phyloP scores from a whole-genome alignment of 495 filamentous ascomycete genomes.

The Aspergillus egyptiacus region DNA sequence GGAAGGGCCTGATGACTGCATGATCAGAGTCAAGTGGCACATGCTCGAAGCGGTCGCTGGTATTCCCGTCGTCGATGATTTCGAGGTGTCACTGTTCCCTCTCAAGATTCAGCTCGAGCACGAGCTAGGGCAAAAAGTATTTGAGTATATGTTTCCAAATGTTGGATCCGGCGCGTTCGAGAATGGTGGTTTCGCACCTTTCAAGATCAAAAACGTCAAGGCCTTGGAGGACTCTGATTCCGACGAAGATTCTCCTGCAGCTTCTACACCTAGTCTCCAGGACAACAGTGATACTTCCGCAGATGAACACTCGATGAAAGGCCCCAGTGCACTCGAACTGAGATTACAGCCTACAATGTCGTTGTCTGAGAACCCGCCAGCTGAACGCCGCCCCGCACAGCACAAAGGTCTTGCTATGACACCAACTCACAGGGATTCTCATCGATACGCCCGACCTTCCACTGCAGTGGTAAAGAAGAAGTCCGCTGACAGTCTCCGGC shows the following conservation, averaged over 20 bases:
- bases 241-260: slow-evolving; percentile 33
- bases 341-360: slow-evolving; percentile 72
- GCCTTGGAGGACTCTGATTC: slow-evolving; percentile 53
- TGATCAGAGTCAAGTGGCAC: slow-evolving; percentile 91
- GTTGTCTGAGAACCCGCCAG: slow-evolving; percentile 44
- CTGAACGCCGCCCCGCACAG: slow-evolving; percentile 27
- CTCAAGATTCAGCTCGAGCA: slow-evolving; percentile 91
- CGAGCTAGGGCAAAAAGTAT: slow-evolving; percentile 87
- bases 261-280: slow-evolving; percentile 22
- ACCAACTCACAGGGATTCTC: slow-evolving; percentile 27
- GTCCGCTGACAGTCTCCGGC: slow-evolving; percentile 61
- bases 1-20: slow-evolving; percentile 54
- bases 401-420: slow-evolving; percentile 46
- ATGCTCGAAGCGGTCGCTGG: slow-evolving; percentile 98
- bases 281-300: slow-evolving; percentile 26
- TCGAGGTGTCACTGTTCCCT: slow-evolving; percentile 90
- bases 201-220: slow-evolving; percentile 73
- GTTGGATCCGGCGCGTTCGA: slow-evolving; percentile 53
- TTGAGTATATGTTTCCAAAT: slow-evolving; percentile 96
- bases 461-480: slow-evolving; percentile 50
- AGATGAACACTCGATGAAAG: slow-evolving; percentile 41
- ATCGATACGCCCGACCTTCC: slow-evolving; percentile 23
- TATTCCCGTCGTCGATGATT: slow-evolving; percentile 94
- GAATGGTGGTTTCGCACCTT: slow-evolving; percentile 68
- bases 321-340: slow-evolving; percentile 65